Base-by-base conservation (phyloP, 2,329 filamentous ascomycete species). In the Sordariomycetes sp. region DNA sequence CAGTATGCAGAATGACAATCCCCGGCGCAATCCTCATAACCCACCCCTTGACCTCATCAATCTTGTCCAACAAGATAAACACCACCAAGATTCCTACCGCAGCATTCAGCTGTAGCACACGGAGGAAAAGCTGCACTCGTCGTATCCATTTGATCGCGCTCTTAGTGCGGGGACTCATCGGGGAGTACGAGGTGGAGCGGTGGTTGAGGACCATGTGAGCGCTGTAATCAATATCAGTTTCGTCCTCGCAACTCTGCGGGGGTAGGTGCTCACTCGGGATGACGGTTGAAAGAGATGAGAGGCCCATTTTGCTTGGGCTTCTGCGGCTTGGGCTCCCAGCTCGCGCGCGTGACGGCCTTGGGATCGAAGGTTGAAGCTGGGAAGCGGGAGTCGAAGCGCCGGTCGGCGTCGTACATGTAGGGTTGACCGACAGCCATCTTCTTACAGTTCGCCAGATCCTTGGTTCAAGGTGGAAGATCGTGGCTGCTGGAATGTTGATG, bases 281-380 rank as follows among this genome's bases (percentile, higher is more conserved):
- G 88, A 38, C 75, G 72, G 56, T 93, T 92, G 66, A 94, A 82
- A 39, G 82, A 73, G 42, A 95, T 62, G 42, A 93, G 62, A 10
- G 86, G 87, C 0, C 86, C 87, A 34, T 83, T 68, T 29, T 69
- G 72, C 66, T 82, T 81, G 27, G 74, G 68, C 49, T 70, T 79
- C 18, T 61, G 66, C 26, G 73, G 64, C 35, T 75, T 73, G 10
- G 75, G 72, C 49, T 76, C 64, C 66, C 75, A 84, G 59, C 83
- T 90, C 41, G 85, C 82, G 51, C 86, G 73, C 16, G 86, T 88
- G 32, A 87, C 72, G 39, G 84, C 82, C 57, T 88, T 93, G 32
- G 90, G 88, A 49, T 95, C 87, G 58, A 93, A 94, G n/a, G 54
- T 62, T 49, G 49, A 63, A 55, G 56, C 61, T 53, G 62, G 70